phyloP scores from a whole-genome alignment of 1,139 yeast species.

The Yamadazyma blattariae region DNA sequence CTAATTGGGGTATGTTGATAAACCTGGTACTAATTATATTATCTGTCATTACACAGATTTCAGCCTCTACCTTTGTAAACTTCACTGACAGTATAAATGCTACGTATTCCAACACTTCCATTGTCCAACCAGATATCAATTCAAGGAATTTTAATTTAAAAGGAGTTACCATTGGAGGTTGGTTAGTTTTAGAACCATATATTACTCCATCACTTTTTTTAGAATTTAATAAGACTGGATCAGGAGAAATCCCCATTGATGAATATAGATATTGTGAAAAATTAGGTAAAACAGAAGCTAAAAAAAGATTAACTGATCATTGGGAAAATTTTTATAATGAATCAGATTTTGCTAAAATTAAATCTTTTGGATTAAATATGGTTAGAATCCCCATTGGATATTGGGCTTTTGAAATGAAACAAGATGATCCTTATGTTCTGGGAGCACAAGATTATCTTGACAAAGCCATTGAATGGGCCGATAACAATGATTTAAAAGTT shows the following conservation, averaged over 20 bases:
- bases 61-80: no score
- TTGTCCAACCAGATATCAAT: constrained; percentile 8
- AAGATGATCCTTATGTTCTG: constrained; percentile 79
- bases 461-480: constrained; percentile 75
- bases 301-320: constrained; percentile 54
- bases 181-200: constrained; percentile 83
- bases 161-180: constrained; percentile 89
- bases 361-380: constrained; percentile 68
- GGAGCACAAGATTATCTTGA: constrained; percentile 79
- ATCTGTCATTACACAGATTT: no score
- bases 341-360: constrained; percentile 63
- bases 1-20: no score
- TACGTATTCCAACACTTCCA: background rate
- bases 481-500: constrained; percentile 59
- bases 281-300: constrained; percentile 63
- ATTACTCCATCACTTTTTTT: constrained; percentile 82
- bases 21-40: no score
- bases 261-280: constrained; percentile 70
- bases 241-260: constrained; percentile 68
- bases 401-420: constrained; percentile 78
- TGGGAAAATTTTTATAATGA: constrained; percentile 82
- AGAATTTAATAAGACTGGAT: constrained; percentile 28
- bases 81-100: no score
- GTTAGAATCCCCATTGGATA: constrained; percentile 94
- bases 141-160: constrained; percentile 21